Percentiles rank a stretch among this genome's conserved stretches.
These are phyloP conservation scores for Xylaria telfairii DNA, from an alignment of 495 filamentous ascomycete genomes.

Conservation along the genomic window DNA sequence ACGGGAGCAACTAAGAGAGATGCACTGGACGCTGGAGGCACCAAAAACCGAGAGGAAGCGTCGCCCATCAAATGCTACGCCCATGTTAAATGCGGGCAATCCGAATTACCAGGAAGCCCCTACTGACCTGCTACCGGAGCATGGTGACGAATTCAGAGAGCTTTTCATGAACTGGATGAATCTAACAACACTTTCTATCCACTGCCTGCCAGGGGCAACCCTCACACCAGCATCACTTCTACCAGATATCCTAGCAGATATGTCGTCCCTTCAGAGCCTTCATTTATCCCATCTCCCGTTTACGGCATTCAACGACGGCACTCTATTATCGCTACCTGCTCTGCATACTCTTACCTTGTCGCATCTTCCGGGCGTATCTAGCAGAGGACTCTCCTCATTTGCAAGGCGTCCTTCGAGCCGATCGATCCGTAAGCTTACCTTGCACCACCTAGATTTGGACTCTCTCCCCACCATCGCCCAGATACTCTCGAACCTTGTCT, in stretches of 20 bases:
- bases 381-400: constrained; percentile 75
- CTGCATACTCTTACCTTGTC: constrained; percentile 78
- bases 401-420: constrained; percentile 63
- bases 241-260: constrained; percentile 64
- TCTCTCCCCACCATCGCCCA: constrained; percentile 75
- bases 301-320: constrained; percentile 73
- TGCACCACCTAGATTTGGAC: constrained; percentile 70
- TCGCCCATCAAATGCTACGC: constrained; percentile 35
- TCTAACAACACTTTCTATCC: constrained; percentile 76
- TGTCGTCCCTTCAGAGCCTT: constrained; percentile 75
- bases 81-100: constrained; percentile 33
- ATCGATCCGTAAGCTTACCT: constrained; percentile 63
- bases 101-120: constrained; percentile 44
- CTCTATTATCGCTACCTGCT: constrained; percentile 71
- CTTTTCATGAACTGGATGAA: constrained; percentile 74
- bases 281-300: constrained; percentile 75
- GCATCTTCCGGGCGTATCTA: constrained; percentile 77
- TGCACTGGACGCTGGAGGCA: constrained; percentile 73
- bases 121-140: constrained; percentile 63
- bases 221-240: constrained; percentile 71
- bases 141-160: constrained; percentile 71
- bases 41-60: constrained; percentile 44
- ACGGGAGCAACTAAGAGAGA: constrained; percentile 73
- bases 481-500: constrained; percentile 69
- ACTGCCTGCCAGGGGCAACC: constrained; percentile 67